These are phyloP conservation scores for Pouteria glomerata DNA, from an alignment of 148 eudicot species.

Conservation along the genomic window DNA sequence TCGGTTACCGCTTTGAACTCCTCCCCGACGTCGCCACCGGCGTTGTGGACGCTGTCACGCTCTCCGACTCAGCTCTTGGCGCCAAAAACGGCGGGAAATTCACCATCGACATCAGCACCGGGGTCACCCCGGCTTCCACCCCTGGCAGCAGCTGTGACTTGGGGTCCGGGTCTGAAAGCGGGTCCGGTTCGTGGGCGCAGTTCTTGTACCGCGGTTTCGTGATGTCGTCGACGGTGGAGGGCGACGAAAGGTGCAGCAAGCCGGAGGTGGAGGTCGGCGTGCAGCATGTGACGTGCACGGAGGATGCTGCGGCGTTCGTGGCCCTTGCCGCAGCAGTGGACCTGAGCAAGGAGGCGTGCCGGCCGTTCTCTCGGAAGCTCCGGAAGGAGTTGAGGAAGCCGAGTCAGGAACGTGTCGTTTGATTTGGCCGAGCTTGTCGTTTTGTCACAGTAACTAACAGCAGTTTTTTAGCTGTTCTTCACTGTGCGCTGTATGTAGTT, in stretches of 20 bases:
- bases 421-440: constrained; percentile 20
- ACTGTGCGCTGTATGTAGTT: constrained; percentile 13
- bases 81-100: constrained; percentile 60
- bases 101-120: constrained; percentile 51
- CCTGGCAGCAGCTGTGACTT: constrained; percentile 73
- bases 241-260: neutral
- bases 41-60: constrained; percentile 41
- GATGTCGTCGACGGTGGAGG: constrained; percentile 83
- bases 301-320: constrained; percentile 65
- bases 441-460: constrained; percentile 10
- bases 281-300: constrained; percentile 57
- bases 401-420: constrained; percentile 39
- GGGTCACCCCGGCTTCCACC: constrained; percentile 53
- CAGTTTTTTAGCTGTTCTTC: neutral
- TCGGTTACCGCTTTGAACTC: constrained; percentile 70
- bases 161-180: constrained; percentile 45
- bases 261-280: constrained; percentile 59
- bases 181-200: constrained; percentile 68
- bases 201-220: constrained; percentile 71
- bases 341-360: constrained; percentile 59
- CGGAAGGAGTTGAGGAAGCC: constrained; percentile 52
- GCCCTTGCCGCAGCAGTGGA: constrained; percentile 62
- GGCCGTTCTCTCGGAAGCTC: constrained; percentile 42
- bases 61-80: constrained; percentile 44
- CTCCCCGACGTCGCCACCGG: constrained; percentile 50